A percentile compares a stretch with the other conserved stretches of the same genome.
These are phyloP conservation scores for Theobroma cacao DNA, from an alignment of 345 rosid genomes.

Conservation along the genomic window DNA sequence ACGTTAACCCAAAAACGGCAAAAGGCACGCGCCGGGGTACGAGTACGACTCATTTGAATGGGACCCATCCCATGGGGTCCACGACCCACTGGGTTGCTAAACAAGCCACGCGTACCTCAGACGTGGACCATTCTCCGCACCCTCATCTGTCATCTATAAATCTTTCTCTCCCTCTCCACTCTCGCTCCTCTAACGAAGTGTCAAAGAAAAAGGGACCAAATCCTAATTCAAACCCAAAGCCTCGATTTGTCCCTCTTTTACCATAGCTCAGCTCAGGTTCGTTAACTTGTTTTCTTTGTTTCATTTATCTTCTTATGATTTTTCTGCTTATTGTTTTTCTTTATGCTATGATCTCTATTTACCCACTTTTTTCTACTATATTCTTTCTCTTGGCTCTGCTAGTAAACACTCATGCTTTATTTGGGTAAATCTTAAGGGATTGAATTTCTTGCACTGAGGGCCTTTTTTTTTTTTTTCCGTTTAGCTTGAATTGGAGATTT, in stretches of 20 bases:
- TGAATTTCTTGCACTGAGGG: conserved; percentile 1
- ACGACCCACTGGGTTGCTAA: background rate
- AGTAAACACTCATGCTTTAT: background rate
- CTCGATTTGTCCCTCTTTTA: background rate
- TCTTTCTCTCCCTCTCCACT: background rate
- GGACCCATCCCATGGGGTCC: background rate
- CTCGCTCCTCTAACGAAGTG: background rate
- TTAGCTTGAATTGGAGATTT: conserved; percentile 16
- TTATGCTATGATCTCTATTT: background rate
- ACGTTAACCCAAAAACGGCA: too few relatives aligned
- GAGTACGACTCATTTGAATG: background rate
- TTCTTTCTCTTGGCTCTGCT: background rate
- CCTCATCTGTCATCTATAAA: background rate
- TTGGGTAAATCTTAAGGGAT: background rate
- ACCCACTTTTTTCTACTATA: background rate
- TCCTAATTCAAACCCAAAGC: background rate
- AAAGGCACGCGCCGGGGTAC: background rate
- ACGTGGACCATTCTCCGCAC: background rate
- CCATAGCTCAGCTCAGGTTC: conserved; percentile 17
- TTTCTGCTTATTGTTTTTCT: background rate
- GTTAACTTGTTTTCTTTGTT: background rate
- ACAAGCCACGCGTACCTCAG: conserved; percentile 20
- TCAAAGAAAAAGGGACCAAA: background rate
- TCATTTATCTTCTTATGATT: background rate
- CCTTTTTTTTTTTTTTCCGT: background rate